Base-by-base conservation (phyloP, 1,139 yeast species). In the Geotrichum candidum region DNA sequence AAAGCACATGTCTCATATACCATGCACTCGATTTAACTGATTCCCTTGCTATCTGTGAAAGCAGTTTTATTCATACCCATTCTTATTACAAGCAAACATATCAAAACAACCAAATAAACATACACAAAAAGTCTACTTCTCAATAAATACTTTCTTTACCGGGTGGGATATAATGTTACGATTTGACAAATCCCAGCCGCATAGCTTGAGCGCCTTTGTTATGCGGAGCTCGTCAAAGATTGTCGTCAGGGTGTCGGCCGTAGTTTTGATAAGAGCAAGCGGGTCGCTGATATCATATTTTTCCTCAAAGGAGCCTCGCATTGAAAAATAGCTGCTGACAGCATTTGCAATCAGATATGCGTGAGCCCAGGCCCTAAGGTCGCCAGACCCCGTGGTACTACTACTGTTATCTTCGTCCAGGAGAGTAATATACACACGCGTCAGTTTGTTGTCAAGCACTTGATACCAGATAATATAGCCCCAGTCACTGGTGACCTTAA, bases 331-430 rank as follows among this genome's bases (percentile, higher is more conserved):
- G 10, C 46, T 15, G 15, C 33, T 31, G 35, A 60, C 27, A 11
- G 51, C 53, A 18, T 65, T 64, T 3, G 73, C 72, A 4, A 74
- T 60, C 29, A 71, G 60, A 53, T 71, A 65, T 10, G 76, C 75
- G 60, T 73, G 76, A 18, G 66, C 71, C 76, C 76, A 73, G 3
- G 74, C 74, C 29, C 68, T 66, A 31, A 72, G 53, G 35, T 69
- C 73, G 11, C 65, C 63, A 48, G 66, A 54, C 22, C 61, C 59
- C 5, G 60, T 62, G 27, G 62, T 62, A 51, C 38, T 61, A 31
- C 58, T 58, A 41, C 50, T 27, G 23, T 29, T 25, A 13, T 53
- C 48, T 25, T 54, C 56, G 15, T 57, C 52, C 23, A 68, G 56
- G n/a, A 72, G 61, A 54, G 71, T 65, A 9, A 72, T 69, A 35